Evolutionary conservation across 352 stramenopile species (phyloP), one percentile per base, ranked within the genome.

Genomic region (Phytopythium aichiense): DNA sequence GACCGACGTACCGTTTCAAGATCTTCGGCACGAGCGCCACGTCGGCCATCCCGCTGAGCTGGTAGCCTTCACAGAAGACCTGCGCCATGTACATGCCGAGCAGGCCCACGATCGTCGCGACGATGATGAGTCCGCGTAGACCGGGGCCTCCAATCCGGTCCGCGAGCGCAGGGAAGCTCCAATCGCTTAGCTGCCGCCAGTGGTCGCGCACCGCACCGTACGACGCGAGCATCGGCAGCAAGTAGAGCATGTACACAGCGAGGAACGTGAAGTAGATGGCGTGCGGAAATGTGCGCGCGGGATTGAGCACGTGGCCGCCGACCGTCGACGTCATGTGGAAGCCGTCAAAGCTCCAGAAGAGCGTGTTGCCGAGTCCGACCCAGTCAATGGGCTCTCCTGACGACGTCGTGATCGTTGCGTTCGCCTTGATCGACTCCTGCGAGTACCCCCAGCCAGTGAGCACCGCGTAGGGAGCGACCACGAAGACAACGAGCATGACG

Each of bases 291-390:
- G 59, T 68, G 3, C 67, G 56, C 13, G 65, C 63, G 9, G 70
- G 87, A 66, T 94, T 85, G 5, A 86, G 60, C 22, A 98, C 87
- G 64, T 97, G 83, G 12, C 76, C 90, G 7, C 88, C 89, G 68
- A 97, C 96, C 0, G 76, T 79, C 15, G 85, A 91, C 1, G 79
- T 85, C 23, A 69, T 69, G 66, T 98, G 91, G 66, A 96, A 96
- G 20, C 81, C 90, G 62, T 98, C 97, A 23, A 96, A 87, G 73
- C 95, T 97, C 95, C 95, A 98, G 67, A 97, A 98, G 13, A 98
- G 69, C 57, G 95, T 95, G 69, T 97, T 97, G 30, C 97, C 64
- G 38, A 92, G 88, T 6, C 81, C 75, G 40, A 79, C 64, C 89
- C 89, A 98, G 28, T 95, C 58, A 48, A 76, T 84, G 16, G 48